Base-by-base conservation (phyloP, 163 green algal species). In the Chloroidium sp. region DNA sequence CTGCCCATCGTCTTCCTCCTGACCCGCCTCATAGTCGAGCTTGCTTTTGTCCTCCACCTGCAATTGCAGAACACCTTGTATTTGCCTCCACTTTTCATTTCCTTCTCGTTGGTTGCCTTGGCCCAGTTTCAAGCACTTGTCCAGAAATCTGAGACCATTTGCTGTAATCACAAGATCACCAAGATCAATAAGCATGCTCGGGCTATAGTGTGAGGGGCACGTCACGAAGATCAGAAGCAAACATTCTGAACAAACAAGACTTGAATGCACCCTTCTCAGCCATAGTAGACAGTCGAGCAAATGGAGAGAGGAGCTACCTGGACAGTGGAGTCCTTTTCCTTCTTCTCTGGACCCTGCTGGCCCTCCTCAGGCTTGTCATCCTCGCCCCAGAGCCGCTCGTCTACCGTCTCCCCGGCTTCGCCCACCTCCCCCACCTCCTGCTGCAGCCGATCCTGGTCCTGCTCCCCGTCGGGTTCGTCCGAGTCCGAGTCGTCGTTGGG, bases 381-480 rank as follows among this genome's bases (percentile, higher is more conserved):
- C 3, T 93, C 86, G 59, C 92, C 88, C 95, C 95, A 98, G 84
- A 98, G 81, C 77, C 87, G 87, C 91, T 98, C 95, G 84, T 99
- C 95, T 59, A 99, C 95, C 36, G 59, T 64, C 14, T 96, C 91
- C 0, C 83, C 93, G n/a, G 89, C 86, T 60, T 91, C 76, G 2
- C 85, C 88, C 59, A 89, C 85, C 61, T 98, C 93, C 1, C 96
- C 96, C 95, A 99, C 98, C 88, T 98, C 86, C 86, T 98, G 88
- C 69, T 92, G 82, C 74, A 91, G 75, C 13, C 87, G 86, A 10
- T 93, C 88, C 78, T 90, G 83, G 14, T 89, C 84, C n/a, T 88
- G 84, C 3, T 92, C 90, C 60, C 94, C 90, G 59, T 94, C 89
- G 10, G 87, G 82, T 81, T 91, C 82, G 4, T 84, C 77, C 69